Conservation (phyloP, 2,329 filamentous ascomycete genomes). For the Cyclaneusma minus region DNA sequence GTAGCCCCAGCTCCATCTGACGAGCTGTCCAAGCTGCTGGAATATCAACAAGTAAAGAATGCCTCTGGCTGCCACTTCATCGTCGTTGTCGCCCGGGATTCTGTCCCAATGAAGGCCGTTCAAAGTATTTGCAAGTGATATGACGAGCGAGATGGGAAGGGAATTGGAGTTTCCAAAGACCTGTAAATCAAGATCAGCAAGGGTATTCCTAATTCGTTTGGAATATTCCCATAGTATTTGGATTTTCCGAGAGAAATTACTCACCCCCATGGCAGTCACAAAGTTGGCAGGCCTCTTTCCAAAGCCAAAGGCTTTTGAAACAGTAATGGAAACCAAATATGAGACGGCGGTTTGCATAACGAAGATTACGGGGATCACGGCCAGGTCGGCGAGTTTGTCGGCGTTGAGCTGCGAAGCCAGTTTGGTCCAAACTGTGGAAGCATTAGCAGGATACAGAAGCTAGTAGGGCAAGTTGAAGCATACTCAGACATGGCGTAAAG, state of each 20-base stretch:
- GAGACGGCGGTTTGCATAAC: conserved; percentile 76
- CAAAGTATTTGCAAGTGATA: conserved; percentile 85
- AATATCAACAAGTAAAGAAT: conserved; percentile 95
- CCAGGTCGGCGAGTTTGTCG: conserved; percentile 77
- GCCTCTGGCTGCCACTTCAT: conserved; percentile 83
- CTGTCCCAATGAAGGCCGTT: conserved; percentile 87
- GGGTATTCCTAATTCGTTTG: conserved; percentile 1
- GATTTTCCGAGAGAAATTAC: conserved; percentile 10
- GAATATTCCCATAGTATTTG: conserved; percentile 6
- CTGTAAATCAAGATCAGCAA: conserved; percentile 21
- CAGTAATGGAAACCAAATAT: conserved; percentile 55
- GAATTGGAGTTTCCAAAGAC: conserved; percentile 98
- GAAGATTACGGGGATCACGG: conserved; percentile 92
- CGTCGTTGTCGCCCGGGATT: conserved; percentile 82
- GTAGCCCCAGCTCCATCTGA: conserved; percentile 97
- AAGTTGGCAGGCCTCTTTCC: conserved; percentile 82
- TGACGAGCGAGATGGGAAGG: conserved; percentile 85
- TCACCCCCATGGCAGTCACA: conserved; percentile 81
- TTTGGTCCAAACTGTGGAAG: conserved; percentile 72
- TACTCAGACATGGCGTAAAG: conserved; percentile 94
- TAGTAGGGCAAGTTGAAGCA: conserved; percentile 16
- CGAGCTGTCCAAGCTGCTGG: conserved; percentile 87
- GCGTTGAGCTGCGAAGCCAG: conserved; percentile 86
- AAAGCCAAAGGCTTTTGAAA: conserved; percentile 67
- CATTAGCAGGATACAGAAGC: not conserved